Evolutionary conservation across 2,329 filamentous ascomycete genomes (phyloP), one percentile per base, ranked within the genome.

Genomic region (Trichoderma oligosporum): DNA sequence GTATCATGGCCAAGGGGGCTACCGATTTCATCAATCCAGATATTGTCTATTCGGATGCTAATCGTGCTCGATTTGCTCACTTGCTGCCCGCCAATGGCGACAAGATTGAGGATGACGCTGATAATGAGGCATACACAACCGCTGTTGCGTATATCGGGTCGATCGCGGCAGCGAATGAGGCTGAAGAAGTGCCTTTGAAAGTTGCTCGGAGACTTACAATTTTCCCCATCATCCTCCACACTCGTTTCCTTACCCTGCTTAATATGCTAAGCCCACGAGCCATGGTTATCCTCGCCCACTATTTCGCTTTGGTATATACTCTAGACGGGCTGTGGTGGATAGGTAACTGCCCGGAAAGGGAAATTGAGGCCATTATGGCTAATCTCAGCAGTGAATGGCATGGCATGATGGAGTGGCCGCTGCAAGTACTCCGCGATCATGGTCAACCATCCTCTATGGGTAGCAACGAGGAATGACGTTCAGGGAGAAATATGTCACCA

Each of bases 201-300:
- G 38, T 55, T 4, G 57, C 57, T 25, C 58, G 62, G 14, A 49
- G 61, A 18, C 11, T 63, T 7, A 47, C 61, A 7, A 36, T 57
- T 3, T 63, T 61, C 20, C 57, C 62, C 7, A 36, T 60, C 8
- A 38, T 63, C 6, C 27, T 63, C 16, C 62, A 61, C 2, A 44
- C n/a, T 7, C 51, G 46, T 20, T 64, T 63, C 25, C 31, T 61
- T 29, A 39, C 57, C 25, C 41, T 63, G 14, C 35, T 64, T 7
- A 49, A 48, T 25, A 27, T 57, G 27, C 39, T 41, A 12, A 44
- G 18, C 2, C 61, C 61, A 7, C 60, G 59, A 6, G 61, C 61
- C 1, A 47, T 64, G 36, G 53, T 60, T 14, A 62, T 64, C 46
- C 51, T 64, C 35, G 61, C 60, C 1, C 60, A 64, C 31, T 63